These are phyloP conservation scores for Olyra latifolia DNA, from an alignment of 176 grass and related monocot genomes.

Conservation along the genomic window DNA sequence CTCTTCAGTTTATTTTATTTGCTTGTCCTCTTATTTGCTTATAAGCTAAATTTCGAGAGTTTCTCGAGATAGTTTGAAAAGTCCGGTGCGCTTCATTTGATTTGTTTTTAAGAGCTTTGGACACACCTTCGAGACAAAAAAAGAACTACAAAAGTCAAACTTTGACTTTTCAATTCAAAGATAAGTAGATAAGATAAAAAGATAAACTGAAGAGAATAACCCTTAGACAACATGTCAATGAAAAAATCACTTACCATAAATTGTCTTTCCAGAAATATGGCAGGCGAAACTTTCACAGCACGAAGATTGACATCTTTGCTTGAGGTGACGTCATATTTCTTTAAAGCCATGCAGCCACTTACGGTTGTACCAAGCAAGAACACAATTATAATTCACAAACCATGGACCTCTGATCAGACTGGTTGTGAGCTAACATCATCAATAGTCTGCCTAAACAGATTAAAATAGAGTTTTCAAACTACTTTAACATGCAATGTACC, in stretches of 20 bases:
- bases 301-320: conserved; percentile 74
- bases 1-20: no score
- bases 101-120: no score
- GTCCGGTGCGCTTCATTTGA: no score
- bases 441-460: not conserved
- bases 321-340: not conserved
- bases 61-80: no score
- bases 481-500: not conserved
- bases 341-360: not conserved
- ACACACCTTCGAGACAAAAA: no score
- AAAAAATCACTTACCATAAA: conserved; percentile 65
- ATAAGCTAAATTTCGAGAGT: no score
- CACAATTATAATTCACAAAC: not conserved
- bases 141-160: no score
- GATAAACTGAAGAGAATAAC: no score
- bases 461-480: not conserved
- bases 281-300: conserved; percentile 58
- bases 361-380: not conserved
- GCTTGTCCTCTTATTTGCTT: no score
- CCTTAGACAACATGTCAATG: conserved; percentile 7
- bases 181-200: no score
- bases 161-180: no score
- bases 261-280: conserved; percentile 72
- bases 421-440: not conserved
- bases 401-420: not conserved